Evolutionary conservation across 495 filamentous ascomycete genomes (phyloP).

Genomic region (Melanomma pulvis-pyrius): DNA sequence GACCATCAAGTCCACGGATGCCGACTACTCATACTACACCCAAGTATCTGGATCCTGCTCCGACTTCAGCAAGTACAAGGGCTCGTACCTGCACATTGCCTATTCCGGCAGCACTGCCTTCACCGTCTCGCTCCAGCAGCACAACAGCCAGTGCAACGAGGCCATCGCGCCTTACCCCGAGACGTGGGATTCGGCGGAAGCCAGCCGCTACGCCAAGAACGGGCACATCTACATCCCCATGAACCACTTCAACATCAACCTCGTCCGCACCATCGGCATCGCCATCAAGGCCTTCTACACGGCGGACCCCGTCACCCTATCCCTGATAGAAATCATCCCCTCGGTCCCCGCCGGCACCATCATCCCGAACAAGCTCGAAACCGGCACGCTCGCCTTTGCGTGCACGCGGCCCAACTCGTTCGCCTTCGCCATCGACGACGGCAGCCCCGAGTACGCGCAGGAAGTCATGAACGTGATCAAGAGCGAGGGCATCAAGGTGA

Average conservation of each 20-base stretch:
- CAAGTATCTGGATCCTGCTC: constrained; percentile 63
- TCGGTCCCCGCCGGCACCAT: constrained; percentile 54
- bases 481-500: constrained; percentile 65
- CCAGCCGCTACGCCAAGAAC: constrained; percentile 62
- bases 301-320: constrained; percentile 54
- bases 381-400: constrained; percentile 62
- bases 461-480: constrained; percentile 67
- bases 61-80: constrained; percentile 61
- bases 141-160: constrained; percentile 66
- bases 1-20: constrained; percentile 64
- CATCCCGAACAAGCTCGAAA: constrained; percentile 64
- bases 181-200: constrained; percentile 74
- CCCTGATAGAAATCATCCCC: constrained; percentile 66
- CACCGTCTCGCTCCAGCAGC: constrained; percentile 70
- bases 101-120: constrained; percentile 70
- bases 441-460: constrained; percentile 63
- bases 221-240: constrained; percentile 73
- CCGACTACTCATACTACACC: constrained; percentile 71
- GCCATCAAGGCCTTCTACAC: constrained; percentile 71
- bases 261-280: constrained; percentile 62
- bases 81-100: constrained; percentile 68
- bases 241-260: constrained; percentile 71
- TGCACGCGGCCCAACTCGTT: constrained; percentile 75
- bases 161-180: constrained; percentile 66
- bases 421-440: constrained; percentile 82